Evolutionary conservation across 78 protist species (phyloP).

Genomic region (Cavenderia fasciculata): DNA sequence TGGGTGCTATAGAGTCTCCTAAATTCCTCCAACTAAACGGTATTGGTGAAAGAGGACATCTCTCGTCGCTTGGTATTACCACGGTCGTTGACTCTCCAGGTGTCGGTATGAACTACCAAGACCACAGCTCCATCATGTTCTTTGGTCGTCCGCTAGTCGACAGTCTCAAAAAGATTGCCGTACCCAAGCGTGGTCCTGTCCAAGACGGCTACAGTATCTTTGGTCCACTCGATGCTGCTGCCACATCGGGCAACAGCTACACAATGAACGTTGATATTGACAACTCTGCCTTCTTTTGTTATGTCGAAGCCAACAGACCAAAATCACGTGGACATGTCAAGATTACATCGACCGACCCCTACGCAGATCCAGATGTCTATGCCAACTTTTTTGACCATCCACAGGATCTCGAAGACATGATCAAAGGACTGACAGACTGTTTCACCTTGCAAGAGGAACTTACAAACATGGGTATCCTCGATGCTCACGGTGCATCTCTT

Average conservation of each 20-base stretch:
- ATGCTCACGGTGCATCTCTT: neutral
- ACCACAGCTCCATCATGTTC: neutral
- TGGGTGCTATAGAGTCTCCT: neutral
- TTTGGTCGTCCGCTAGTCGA: too few species aligned
- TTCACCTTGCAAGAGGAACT: neutral
- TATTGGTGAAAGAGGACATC: neutral
- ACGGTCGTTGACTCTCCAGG: neutral
- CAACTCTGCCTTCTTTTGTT: neutral
- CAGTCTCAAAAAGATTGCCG: too few species aligned
- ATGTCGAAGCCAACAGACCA: neutral
- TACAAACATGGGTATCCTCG: neutral
- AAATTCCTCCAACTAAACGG: constrained; percentile 8
- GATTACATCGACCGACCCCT: neutral
- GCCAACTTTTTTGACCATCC: neutral
- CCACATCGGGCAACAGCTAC: neutral
- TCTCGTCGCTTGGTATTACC: neutral
- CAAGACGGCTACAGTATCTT: neutral
- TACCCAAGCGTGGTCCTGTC: neutral
- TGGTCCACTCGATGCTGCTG: neutral
- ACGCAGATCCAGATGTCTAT: neutral
- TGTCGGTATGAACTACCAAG: neutral
- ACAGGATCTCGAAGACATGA: too few species aligned
- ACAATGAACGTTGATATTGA: neutral
- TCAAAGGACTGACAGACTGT: too few species aligned
- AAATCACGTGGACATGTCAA: neutral